Conservation (phyloP, 2,329 filamentous ascomycete genomes). For the Epichloe uncinata region DNA sequence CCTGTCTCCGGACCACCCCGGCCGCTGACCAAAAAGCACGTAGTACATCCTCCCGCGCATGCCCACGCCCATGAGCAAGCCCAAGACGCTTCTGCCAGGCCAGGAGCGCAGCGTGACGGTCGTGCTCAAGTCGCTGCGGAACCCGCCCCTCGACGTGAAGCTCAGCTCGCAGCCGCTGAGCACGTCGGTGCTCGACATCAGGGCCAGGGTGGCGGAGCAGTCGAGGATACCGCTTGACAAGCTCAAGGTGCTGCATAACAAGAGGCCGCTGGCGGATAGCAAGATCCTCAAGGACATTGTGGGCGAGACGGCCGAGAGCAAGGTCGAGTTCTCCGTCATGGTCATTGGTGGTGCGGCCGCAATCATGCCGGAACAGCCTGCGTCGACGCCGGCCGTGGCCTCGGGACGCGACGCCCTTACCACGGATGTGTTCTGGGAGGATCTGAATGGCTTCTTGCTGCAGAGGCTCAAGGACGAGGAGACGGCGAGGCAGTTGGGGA, state of each 20-base stretch:
- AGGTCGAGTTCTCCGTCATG: constrained; percentile 75
- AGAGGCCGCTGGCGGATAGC: constrained; percentile 69
- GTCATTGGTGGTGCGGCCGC: constrained; percentile 57
- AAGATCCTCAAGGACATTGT: constrained; percentile 67
- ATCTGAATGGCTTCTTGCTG: constrained; percentile 67
- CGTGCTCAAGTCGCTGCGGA: constrained; percentile 63
- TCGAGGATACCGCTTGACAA: constrained; percentile 57
- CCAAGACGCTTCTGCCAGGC: constrained; percentile 34
- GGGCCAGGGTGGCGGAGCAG: constrained; percentile 51
- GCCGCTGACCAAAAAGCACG: neutral
- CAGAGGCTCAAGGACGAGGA: constrained; percentile 63
- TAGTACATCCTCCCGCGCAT: constrained; percentile 63
- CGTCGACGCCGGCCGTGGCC: constrained; percentile 13
- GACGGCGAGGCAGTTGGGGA: constrained; percentile 49
- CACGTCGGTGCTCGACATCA: constrained; percentile 69
- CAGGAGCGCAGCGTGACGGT: constrained; percentile 42
- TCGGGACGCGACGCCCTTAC: constrained; percentile 49
- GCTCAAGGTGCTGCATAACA: constrained; percentile 74
- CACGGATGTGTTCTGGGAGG: constrained; percentile 71
- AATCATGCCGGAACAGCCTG: constrained; percentile 26
- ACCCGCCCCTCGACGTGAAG: constrained; percentile 54
- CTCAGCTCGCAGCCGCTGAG: constrained; percentile 49
- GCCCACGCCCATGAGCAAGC: constrained; percentile 41
- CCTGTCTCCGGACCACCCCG: too few relatives aligned
- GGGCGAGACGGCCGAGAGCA: constrained; percentile 28